These are phyloP conservation scores for Venturia effusa DNA, from an alignment of 2,329 filamentous ascomycete genomes.

Conservation along the genomic window DNA sequence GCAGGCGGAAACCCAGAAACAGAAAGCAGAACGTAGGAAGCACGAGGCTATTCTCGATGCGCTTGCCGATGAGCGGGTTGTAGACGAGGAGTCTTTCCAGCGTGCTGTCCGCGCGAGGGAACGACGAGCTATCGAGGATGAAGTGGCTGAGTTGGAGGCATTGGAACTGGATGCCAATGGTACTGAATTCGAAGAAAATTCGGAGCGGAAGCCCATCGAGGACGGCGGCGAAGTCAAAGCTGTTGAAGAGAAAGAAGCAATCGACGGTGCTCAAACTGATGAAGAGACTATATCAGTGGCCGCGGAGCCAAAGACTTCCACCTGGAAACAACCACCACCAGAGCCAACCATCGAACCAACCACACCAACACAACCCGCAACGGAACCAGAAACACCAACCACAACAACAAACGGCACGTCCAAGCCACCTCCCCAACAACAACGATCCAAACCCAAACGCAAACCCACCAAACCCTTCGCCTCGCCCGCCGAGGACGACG, in stretches of 20 bases:
- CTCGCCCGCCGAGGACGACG: conserved; percentile 39
- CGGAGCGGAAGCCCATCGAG: neutral
- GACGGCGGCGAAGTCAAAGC: neutral
- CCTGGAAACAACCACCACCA: neutral
- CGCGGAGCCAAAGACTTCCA: neutral
- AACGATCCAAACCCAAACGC: neutral
- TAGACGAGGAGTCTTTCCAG: conserved; percentile 55
- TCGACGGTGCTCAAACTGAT: neutral
- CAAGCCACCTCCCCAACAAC: neutral
- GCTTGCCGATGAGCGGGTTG: conserved; percentile 55
- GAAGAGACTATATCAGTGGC: neutral
- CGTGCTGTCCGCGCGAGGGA: conserved; percentile 52
- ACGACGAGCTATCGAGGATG: conserved; percentile 44
- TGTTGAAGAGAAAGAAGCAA: neutral
- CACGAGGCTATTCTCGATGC: conserved; percentile 58
- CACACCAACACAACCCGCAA: too few species aligned
- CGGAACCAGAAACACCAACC: neutral
- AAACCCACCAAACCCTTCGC: neutral
- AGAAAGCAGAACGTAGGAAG: conserved; percentile 48
- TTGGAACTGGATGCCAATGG: neutral
- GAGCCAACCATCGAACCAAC: neutral
- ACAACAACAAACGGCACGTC: neutral
- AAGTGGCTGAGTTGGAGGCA: conserved; percentile 29
- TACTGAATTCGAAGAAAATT: neutral
- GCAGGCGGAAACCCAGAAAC: conserved; percentile 35